Evolutionary conservation across 306 rosid species (phyloP).

Genomic region (Cicer pinnatifidum): DNA sequence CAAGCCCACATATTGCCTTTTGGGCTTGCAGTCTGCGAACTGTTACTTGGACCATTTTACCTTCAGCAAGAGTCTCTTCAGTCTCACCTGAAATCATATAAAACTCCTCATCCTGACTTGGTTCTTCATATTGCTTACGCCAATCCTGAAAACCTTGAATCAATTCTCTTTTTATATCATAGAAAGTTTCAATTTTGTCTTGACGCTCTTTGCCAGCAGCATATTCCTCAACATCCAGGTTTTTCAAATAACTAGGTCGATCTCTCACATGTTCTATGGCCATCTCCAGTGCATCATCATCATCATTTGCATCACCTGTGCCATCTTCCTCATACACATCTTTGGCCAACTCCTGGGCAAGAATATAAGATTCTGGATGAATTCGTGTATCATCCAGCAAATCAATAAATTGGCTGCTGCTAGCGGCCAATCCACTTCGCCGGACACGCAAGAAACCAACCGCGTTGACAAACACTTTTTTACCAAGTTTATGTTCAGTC

Average conservation of each 20-base stretch:
- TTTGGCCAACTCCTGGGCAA: constrained; percentile 95
- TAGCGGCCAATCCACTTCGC: constrained; percentile 91
- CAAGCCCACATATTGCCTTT: constrained; percentile 87
- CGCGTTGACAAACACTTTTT: constrained; percentile 92
- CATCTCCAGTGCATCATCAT: constrained; percentile 94
- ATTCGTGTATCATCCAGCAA: constrained; percentile 97
- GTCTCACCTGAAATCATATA: constrained; percentile 97
- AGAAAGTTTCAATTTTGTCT: constrained; percentile 77
- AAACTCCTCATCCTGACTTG: constrained; percentile 93
- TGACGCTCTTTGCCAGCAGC: constrained; percentile 62
- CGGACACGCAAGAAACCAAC: constrained; percentile 94
- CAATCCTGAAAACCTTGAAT: constrained; percentile 96
- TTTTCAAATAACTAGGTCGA: constrained; percentile 75
- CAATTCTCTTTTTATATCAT: constrained; percentile 84
- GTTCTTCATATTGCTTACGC: constrained; percentile 98
- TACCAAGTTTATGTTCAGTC: constrained; percentile 79
- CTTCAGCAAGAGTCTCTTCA: constrained; percentile 91
- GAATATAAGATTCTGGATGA: constrained; percentile 91
- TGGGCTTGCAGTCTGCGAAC: constrained; percentile 83
- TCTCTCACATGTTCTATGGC: constrained; percentile 97
- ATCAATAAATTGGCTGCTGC: constrained; percentile 90
- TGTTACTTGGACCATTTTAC: constrained; percentile 89
- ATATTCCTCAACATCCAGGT: constrained; percentile 79
- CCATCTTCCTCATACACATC: constrained; percentile 85
- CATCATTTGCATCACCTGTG: constrained; percentile 75